Evolutionary conservation across 1,284 basidiomycete genomes (phyloP).

Genomic region (Pseudomicrostroma phylloplanum): DNA sequence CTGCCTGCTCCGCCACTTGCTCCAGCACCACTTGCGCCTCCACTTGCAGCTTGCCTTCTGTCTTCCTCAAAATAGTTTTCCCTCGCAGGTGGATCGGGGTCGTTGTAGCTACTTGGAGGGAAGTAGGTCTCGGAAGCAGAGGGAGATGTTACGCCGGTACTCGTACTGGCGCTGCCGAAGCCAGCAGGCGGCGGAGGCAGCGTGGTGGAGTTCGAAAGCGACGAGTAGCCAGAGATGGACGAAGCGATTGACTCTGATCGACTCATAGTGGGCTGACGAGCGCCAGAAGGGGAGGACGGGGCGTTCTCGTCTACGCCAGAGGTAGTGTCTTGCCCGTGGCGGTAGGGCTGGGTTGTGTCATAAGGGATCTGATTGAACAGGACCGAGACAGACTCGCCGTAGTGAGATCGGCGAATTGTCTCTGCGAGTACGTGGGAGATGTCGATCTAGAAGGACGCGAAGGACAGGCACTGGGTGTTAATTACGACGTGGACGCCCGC

Average conservation of each 20-base stretch:
- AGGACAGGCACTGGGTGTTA: neutral
- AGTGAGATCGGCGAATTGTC: conserved; percentile 77
- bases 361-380: conserved; percentile 49
- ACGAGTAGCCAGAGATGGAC: neutral
- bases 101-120: conserved; percentile 29
- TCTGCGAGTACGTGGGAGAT: conserved; percentile 91
- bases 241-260: too few species aligned
- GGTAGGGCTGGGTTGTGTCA: conserved; percentile 48
- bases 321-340: conserved; percentile 31
- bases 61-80: conserved; percentile 34
- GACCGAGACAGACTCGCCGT: conserved; percentile 47
- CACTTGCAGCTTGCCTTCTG: neutral
- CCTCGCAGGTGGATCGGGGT: conserved; percentile 32
- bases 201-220: too few species aligned
- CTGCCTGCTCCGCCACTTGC: neutral
- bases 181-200: too few species aligned
- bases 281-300: neutral
- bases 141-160: neutral
- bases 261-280: neutral
- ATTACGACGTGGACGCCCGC: too few species aligned
- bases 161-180: too few species aligned
- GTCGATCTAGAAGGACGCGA: conserved; percentile 64
- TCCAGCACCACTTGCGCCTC: neutral
- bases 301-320: neutral
- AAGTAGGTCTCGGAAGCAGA: conserved; percentile 14